These are phyloP conservation scores for Cokeromyces recurvatus DNA, from an alignment of 371 early-diverging fungal species.

Conservation along the genomic window DNA sequence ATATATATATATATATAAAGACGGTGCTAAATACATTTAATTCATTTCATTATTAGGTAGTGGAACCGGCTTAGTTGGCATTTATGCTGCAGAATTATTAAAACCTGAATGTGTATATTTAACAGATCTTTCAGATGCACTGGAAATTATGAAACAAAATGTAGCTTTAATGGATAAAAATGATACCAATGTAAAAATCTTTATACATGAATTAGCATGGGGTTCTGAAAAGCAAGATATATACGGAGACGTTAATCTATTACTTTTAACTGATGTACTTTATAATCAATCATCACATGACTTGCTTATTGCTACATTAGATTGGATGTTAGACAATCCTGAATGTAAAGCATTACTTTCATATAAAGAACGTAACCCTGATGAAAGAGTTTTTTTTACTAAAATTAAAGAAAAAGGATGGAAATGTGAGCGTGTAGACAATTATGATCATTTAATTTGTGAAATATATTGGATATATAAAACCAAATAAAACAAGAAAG, in stretches of 20 bases:
- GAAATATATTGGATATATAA: constrained; percentile 30
- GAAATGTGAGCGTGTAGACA: constrained; percentile 7
- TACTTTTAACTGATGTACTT: constrained; percentile 39
- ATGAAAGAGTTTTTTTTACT: constrained; percentile 37
- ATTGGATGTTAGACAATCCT: constrained; percentile 15
- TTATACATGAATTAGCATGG: constrained; percentile 30
- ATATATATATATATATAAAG: too few relatives aligned
- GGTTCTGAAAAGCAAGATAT: constrained; percentile 9
- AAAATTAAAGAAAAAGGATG: constrained; percentile 23
- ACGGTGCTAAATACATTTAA: background rate
- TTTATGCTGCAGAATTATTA: constrained; percentile 31
- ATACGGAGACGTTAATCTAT: constrained; percentile 21
- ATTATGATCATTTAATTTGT: constrained; percentile 13
- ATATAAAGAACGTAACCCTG: constrained; percentile 40
- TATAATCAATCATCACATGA: constrained; percentile 43
- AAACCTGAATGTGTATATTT: constrained; percentile 19
- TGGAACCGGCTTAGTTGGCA: constrained; percentile 45
- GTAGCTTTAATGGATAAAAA: constrained; percentile 6
- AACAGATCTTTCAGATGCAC: constrained; percentile 39
- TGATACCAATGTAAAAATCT: background rate
- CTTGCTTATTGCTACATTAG: constrained; percentile 31
- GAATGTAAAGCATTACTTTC: constrained; percentile 23
- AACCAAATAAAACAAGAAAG: background rate
- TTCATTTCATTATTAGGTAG: constrained; percentile 21
- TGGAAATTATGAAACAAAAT: constrained; percentile 34